Conservation (phyloP, 352 stramenopile genomes). For the Hyaloperonospora brassicae region DNA sequence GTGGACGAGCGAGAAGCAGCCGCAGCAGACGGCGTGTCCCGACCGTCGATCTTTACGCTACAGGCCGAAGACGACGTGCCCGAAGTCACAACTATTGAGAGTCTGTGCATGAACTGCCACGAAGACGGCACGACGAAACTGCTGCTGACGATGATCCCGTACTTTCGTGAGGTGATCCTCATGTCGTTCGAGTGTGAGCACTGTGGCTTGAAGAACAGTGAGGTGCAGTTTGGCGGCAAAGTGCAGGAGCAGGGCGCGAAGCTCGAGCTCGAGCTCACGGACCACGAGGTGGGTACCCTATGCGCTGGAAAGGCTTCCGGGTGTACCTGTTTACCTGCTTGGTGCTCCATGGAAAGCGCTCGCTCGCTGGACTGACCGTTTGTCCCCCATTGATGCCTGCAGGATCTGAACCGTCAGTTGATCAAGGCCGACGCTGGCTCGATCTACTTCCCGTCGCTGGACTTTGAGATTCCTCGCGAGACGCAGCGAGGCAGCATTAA, state of each 20-base stretch:
- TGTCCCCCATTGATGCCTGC: conserved; percentile 5
- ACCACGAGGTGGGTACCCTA: conserved; percentile 16
- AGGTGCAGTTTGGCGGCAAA: conserved; percentile 56
- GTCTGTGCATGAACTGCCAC: conserved; percentile 87
- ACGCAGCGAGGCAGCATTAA: conserved; percentile 84
- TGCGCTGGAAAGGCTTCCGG: too few species aligned
- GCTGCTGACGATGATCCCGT: conserved; percentile 89
- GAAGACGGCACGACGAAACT: conserved; percentile 83
- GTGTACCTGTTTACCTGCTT: too few species aligned
- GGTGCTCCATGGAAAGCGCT: too few species aligned
- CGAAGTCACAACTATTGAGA: conserved; percentile 60
- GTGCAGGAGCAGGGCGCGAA: conserved; percentile 61
- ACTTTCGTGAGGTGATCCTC: conserved; percentile 92
- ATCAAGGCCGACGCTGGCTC: conserved; percentile 85
- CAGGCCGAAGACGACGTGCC: conserved; percentile 48
- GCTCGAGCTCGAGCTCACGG: conserved; percentile 46
- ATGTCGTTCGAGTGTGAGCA: conserved; percentile 89
- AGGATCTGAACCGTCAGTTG: conserved; percentile 85
- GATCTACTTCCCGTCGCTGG: conserved; percentile 66
- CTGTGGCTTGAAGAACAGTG: conserved; percentile 78
- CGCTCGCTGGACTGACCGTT: background rate
- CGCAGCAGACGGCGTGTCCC: conserved; percentile 1
- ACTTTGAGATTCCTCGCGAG: conserved; percentile 87
- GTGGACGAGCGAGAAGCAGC: conserved; percentile 17
- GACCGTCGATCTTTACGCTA: conserved; percentile 33